A percentile compares a stretch with the other conserved stretches of the same genome.
phyloP scores from a whole-genome alignment of 495 filamentous ascomycete species.

The Penicillium mononematosum region DNA sequence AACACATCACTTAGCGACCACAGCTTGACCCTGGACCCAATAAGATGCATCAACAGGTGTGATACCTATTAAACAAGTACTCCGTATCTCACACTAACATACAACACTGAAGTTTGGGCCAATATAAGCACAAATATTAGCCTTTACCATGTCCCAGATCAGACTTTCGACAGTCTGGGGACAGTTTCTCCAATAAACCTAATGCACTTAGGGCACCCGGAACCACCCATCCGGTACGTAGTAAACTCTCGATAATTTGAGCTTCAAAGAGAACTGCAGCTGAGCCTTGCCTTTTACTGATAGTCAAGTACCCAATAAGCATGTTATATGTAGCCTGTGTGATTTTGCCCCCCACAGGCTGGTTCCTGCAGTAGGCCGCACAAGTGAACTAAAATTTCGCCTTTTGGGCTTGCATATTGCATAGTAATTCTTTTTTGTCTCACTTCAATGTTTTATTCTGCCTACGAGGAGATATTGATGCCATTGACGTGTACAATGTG shows the following conservation, averaged over 20 bases:
- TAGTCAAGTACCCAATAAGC: slow-evolving; percentile 14
- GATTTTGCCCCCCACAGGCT: slow-evolving; percentile 25
- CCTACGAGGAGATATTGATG: slow-evolving; percentile 8
- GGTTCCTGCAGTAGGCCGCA: slow-evolving; percentile 50
- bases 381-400: slow-evolving; percentile 19
- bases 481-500: slow-evolving; percentile 12
- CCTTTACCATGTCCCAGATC: neutral
- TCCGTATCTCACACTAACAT: neutral
- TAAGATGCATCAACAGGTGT: slow-evolving; percentile 25
- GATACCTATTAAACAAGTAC: slow-evolving; percentile 1
- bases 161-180: neutral
- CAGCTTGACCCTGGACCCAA: slow-evolving; percentile 21
- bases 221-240: slow-evolving; percentile 11
- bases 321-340: neutral
- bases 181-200: slow-evolving; percentile 7
- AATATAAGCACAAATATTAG: slow-evolving; percentile 1
- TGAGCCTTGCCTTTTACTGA: slow-evolving; percentile 15
- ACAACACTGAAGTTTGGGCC: slow-evolving; percentile 11
- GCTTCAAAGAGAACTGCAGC: slow-evolving; percentile 8
- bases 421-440: neutral
- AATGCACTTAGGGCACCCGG: slow-evolving; percentile 9
- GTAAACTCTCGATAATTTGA: slow-evolving; percentile 9
- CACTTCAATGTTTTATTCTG: neutral
- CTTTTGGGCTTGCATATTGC: slow-evolving; percentile 2
- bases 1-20: slow-evolving; percentile 32